Evolutionary conservation across 2,329 filamentous ascomycete genomes (phyloP).

Genomic region (Cryphonectria japonica): DNA sequence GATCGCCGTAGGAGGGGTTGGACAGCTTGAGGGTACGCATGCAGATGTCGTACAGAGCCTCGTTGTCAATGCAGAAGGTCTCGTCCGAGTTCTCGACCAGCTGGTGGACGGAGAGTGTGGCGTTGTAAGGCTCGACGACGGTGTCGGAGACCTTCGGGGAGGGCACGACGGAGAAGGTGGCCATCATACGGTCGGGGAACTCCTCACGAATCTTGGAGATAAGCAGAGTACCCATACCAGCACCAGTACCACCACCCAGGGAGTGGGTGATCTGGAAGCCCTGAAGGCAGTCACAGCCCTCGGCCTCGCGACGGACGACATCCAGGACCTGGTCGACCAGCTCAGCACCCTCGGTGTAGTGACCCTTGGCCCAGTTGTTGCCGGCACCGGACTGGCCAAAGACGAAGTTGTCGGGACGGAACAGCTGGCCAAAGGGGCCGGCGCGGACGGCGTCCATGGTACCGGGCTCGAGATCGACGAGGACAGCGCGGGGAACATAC

Average conservation of each 20-base stretch:
- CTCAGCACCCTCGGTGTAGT: slow-evolving; percentile 99
- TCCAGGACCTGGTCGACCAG: slow-evolving; percentile 97
- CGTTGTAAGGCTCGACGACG: slow-evolving; percentile 99
- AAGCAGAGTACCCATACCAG: slow-evolving; percentile 98
- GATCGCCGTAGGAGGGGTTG: slow-evolving; percentile 97
- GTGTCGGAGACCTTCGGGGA: slow-evolving; percentile 99
- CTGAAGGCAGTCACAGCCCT: slow-evolving; percentile 99
- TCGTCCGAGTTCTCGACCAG: slow-evolving; percentile 99
- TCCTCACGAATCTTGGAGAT: slow-evolving; percentile 99
- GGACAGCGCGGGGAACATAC: slow-evolving; percentile 98
- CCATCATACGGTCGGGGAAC: slow-evolving; percentile 99
- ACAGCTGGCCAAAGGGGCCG: slow-evolving; percentile 97
- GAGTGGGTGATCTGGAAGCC: slow-evolving; percentile 99
- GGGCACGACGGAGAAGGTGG: slow-evolving; percentile 97
- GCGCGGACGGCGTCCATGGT: slow-evolving; percentile 99
- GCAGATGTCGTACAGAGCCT: slow-evolving; percentile 99
- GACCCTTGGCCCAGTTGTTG: slow-evolving; percentile 99
- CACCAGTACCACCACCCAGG: slow-evolving; percentile 99
- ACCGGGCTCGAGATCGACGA: slow-evolving; percentile 98
- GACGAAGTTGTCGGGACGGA: slow-evolving; percentile 99
- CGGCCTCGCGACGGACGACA: slow-evolving; percentile 97
- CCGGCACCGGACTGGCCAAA: slow-evolving; percentile 99
- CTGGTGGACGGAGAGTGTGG: slow-evolving; percentile 98
- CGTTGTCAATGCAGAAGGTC: slow-evolving; percentile 99
- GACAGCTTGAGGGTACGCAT: slow-evolving; percentile 99